These are phyloP conservation scores for Firmiana major DNA, from an alignment of 345 rosid species.

Conservation along the genomic window DNA sequence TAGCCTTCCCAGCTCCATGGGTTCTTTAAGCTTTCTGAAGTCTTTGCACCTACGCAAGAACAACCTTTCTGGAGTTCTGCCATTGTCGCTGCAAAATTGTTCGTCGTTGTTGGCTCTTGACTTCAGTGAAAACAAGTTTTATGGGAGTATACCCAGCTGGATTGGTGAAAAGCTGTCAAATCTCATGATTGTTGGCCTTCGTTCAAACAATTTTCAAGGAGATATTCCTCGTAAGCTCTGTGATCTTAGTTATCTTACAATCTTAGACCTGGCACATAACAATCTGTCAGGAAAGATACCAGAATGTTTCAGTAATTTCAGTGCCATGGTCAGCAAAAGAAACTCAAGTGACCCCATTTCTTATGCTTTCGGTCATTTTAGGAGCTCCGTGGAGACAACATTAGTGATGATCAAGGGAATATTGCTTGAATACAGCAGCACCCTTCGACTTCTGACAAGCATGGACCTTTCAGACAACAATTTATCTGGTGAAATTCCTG, in stretches of 20 bases:
- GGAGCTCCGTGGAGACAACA: not conserved
- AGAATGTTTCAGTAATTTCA: constrained; percentile 16
- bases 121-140: not conserved
- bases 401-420: constrained; percentile 24
- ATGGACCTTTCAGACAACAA: constrained; percentile 24
- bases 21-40: not conserved
- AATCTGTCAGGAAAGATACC: constrained; percentile 13
- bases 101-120: not conserved
- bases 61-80: constrained; percentile 1
- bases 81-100: not conserved
- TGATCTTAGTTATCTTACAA: not conserved
- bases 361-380: not conserved
- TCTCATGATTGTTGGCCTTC: not conserved
- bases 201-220: constrained; percentile 14
- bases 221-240: constrained; percentile 8
- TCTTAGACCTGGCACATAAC: constrained; percentile 17
- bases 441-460: constrained; percentile 13
- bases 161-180: constrained; percentile 12
- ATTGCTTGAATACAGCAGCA: constrained; percentile 17
- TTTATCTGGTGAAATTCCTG: constrained; percentile 11
- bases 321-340: not conserved
- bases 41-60: constrained; percentile 18
- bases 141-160: not conserved
- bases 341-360: not conserved
- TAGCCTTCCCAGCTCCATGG: constrained; percentile 20